Evolutionary conservation across 2,329 filamentous ascomycete genomes (phyloP).

Genomic region (Stachybotrys elegans): DNA sequence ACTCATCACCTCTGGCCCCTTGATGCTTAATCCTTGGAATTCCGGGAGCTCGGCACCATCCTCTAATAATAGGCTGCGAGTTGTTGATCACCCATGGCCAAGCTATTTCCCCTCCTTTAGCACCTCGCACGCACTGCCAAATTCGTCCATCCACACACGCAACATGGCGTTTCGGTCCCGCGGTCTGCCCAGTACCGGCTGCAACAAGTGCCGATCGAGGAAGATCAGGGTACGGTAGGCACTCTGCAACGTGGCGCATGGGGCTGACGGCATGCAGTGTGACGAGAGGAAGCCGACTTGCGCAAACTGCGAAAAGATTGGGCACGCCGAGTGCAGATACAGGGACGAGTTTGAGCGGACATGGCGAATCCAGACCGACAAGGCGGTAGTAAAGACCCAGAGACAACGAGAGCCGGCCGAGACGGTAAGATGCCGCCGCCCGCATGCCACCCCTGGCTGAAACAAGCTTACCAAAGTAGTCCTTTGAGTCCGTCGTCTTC

Average conservation of each 20-base stretch:
- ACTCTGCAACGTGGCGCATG: not conserved
- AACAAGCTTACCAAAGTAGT: too few relatives aligned
- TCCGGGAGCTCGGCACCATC: too few relatives aligned
- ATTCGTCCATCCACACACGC: too few relatives aligned
- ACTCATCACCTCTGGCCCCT: too few relatives aligned
- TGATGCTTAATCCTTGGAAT: too few relatives aligned
- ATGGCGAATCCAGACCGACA: constrained; percentile 4
- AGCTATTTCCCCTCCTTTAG: too few relatives aligned
- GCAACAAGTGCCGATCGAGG: not conserved
- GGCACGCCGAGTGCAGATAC: constrained; percentile 5
- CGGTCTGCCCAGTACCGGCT: not conserved
- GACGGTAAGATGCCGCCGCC: too few relatives aligned
- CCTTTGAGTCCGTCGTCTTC: not conserved
- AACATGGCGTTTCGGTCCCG: not conserved
- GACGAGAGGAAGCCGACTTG: not conserved
- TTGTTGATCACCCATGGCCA: too few relatives aligned
- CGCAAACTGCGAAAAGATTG: not conserved
- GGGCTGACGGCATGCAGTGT: not conserved
- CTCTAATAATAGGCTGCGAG: too few relatives aligned
- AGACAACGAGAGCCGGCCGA: not conserved
- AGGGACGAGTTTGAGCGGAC: constrained; percentile 6
- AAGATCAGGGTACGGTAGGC: not conserved
- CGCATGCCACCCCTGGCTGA: too few relatives aligned
- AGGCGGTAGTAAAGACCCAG: not conserved
- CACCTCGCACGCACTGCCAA: too few relatives aligned